Base-by-base conservation (phyloP, 805 yeast species). In the Saitoella complicata region DNA sequence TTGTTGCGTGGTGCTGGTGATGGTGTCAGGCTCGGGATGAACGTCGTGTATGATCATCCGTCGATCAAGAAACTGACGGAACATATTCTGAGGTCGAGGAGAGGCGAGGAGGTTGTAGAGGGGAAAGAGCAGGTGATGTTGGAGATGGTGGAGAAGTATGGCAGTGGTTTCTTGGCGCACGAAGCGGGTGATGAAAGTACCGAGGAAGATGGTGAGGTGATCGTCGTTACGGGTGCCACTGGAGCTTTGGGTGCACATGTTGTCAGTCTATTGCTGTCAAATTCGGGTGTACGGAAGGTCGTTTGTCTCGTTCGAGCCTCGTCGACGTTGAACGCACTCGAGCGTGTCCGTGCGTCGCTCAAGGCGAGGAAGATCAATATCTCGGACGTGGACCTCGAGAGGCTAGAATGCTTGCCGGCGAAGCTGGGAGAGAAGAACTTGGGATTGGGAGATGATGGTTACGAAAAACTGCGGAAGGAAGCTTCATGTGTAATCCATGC, bases 181-280 rank as follows among this genome's bases (percentile, higher is more conserved):
- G 29, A 9, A 7, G 12, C 32, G 8, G 50, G 46, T 31, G 7
- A 38, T 8, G 7, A 9, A 5, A 21, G 13, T 5, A n/a, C n/a
- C n/a, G 32, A 46, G 5, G 42, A 39, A 36, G 47, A 45, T 9
- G 36, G 7, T 42, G 32, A 42, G 5, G 10, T 12, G 9, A n/a
- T 41, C 44, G 31, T 47, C 13, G 35, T 48, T 31, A 48, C 50
- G 6, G 50, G 50, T 9, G 33, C 47, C 2, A 48, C 50, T 6
- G 50, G 50, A 6, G 45, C 50, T 2, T 42, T 48, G 12, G 50
- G 50, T 6, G 49, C 50, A 3, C 49, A 46, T 36, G 32, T 39
- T 2, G 41, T 48, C 9, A 42, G 41, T 12, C 41, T 42, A 13
- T 38, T 47, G 7, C 29, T 42, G 9, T 31, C n/a, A n/a, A 29